Evolutionary conservation across 2,329 filamentous ascomycete species (phyloP).

Genomic region (Talaromyces atroroseus): DNA sequence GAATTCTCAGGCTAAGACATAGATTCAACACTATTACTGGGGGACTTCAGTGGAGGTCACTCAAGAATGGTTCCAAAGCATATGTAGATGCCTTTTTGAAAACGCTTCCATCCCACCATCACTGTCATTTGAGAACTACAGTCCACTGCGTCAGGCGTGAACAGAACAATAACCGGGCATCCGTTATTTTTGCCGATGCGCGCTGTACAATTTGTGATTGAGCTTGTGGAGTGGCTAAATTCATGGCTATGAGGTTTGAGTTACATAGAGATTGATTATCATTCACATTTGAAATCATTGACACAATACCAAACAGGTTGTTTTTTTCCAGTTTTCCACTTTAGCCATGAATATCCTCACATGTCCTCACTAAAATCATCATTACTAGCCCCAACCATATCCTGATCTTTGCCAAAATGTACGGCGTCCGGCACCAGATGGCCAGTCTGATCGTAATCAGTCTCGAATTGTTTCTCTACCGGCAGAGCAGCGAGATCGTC

Average conservation of each 20-base stretch:
- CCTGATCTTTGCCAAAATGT: slow-evolving; percentile 10
- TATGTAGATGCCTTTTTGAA: slow-evolving; percentile 6
- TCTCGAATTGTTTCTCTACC: slow-evolving; percentile 13
- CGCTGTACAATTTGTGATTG: neutral
- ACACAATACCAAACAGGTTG: neutral
- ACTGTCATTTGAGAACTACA: neutral
- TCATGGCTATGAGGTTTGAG: too few relatives aligned
- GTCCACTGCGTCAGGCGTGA: neutral
- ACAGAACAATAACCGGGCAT: neutral
- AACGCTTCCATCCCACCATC: neutral
- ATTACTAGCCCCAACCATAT: slow-evolving; percentile 11
- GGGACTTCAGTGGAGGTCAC: neutral
- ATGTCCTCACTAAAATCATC: slow-evolving; percentile 9
- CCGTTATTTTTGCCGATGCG: neutral
- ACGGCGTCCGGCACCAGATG: slow-evolving; percentile 11
- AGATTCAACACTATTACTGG: neutral
- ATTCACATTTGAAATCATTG: neutral
- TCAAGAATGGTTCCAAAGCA: slow-evolving; percentile 8
- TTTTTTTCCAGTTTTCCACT: neutral
- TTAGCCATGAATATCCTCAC: neutral
- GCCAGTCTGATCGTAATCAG: slow-evolving; percentile 10
- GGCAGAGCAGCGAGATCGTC: slow-evolving; percentile 7
- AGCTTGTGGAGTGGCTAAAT: neutral
- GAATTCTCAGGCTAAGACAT: slow-evolving; percentile 2
- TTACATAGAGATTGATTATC: neutral